Evolutionary conservation across 2,329 filamentous ascomycete species (phyloP).

Genomic region (Paecilomyces fulvus): DNA sequence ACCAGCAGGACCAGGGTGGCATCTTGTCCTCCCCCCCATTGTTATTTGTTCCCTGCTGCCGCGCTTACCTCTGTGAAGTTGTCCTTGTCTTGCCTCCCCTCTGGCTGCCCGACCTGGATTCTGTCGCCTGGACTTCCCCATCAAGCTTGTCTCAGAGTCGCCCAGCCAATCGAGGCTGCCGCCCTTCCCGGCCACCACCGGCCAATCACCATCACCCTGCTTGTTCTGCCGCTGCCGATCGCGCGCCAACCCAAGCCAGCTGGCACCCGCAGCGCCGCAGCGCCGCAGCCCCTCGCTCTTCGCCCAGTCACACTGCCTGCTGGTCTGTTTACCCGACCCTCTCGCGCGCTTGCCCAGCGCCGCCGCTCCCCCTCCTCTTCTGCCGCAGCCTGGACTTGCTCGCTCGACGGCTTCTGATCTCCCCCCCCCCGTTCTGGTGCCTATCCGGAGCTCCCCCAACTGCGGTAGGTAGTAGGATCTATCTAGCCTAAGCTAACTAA

Average conservation of each 20-base stretch:
- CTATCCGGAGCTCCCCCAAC: not conserved
- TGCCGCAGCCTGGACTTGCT: not conserved
- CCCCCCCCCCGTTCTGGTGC: not conserved
- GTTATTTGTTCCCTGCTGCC: not conserved
- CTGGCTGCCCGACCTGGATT: not conserved
- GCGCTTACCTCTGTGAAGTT: not conserved
- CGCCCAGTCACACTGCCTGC: not conserved
- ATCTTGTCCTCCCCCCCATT: not conserved
- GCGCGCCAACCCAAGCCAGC: slow-evolving; percentile 28
- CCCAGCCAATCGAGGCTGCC: slow-evolving; percentile 12
- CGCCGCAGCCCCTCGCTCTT: slow-evolving; percentile 1
- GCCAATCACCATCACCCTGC: not conserved
- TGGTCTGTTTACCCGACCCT: slow-evolving; percentile 6
- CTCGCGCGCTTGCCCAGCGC: slow-evolving; percentile 8
- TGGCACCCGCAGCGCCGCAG: slow-evolving; percentile 17
- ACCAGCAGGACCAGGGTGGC: not conserved
- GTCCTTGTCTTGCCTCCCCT: not conserved
- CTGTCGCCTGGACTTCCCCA: slow-evolving; percentile 18
- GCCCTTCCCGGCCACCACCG: slow-evolving; percentile 10
- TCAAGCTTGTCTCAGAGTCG: slow-evolving; percentile 19
- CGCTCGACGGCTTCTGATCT: not conserved
- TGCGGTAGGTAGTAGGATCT: not conserved
- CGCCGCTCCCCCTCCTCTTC: not conserved
- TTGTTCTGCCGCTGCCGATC: slow-evolving; percentile 29
- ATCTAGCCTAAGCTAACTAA: not conserved